These are phyloP conservation scores for Bipolaris zeicola DNA, from an alignment of 2,329 filamentous ascomycete genomes.

Conservation along the genomic window DNA sequence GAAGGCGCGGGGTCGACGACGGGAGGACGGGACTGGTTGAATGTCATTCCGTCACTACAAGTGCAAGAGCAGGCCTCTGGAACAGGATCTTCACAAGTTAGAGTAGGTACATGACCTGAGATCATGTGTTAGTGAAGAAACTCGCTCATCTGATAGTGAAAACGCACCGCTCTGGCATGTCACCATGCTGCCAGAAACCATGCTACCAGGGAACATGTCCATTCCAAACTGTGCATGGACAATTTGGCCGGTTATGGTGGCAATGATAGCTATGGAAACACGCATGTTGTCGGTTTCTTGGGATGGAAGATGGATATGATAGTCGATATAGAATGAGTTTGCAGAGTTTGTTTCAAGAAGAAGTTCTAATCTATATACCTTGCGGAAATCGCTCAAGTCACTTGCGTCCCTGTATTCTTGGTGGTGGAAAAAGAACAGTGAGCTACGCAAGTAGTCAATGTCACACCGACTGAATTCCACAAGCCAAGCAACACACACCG, in stretches of 20 bases:
- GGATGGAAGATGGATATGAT: not conserved
- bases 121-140: not conserved
- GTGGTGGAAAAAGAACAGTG: not conserved
- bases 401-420: not conserved
- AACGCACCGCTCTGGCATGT: not conserved
- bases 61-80: not conserved
- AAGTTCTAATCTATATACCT: not conserved
- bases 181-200: not conserved
- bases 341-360: not conserved
- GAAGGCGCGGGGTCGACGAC: not conserved
- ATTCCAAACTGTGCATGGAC: not conserved
- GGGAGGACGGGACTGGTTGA: not conserved
- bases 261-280: not conserved
- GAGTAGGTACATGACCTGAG: not conserved
- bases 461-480: not conserved
- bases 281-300: not conserved
- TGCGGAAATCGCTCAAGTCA: not conserved
- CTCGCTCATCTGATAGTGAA: not conserved
- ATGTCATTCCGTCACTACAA: not conserved
- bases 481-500: not conserved
- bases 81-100: not conserved
- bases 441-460: not conserved
- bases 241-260: not conserved
- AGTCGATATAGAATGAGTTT: not conserved
- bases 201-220: not conserved